phyloP scores from a whole-genome alignment of 805 yeast genomes.

The Metschnikowia orientalis region DNA sequence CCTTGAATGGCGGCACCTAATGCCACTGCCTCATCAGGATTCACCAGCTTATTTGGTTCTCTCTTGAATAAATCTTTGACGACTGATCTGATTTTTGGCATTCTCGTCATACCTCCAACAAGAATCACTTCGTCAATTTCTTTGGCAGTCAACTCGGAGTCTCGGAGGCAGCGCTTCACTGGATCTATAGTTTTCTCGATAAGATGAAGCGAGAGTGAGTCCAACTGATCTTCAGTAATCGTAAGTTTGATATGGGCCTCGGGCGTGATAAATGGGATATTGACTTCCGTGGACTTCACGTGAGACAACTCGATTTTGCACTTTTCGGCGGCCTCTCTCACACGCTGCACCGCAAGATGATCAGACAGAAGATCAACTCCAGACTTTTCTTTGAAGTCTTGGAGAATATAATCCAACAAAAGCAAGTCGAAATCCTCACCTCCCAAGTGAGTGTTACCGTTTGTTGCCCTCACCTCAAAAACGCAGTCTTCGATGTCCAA shows the following conservation, averaged over 20 bases:
- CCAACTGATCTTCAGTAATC: conserved; percentile 65
- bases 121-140: conserved; percentile 72
- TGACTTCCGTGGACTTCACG: conserved; percentile 55
- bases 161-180: conserved; percentile 68
- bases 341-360: conserved; percentile 63
- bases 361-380: conserved; percentile 47
- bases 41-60: conserved; percentile 66
- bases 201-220: conserved; percentile 59
- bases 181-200: conserved; percentile 68
- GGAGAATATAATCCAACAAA: conserved; percentile 53
- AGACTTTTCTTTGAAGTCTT: conserved; percentile 51
- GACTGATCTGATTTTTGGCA: conserved; percentile 70
- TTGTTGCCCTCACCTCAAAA: conserved; percentile 77
- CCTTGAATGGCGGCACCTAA: conserved; percentile 31
- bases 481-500: conserved; percentile 77
- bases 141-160: conserved; percentile 60
- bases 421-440: conserved; percentile 82
- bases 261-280: conserved; percentile 63
- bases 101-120: conserved; percentile 89
- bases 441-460: conserved; percentile 81
- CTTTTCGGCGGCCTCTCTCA: conserved; percentile 75
- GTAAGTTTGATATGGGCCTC: conserved; percentile 56
- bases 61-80: conserved; percentile 58
- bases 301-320: conserved; percentile 74
- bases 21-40: conserved; percentile 57